Evolutionary conservation across 106 monocot species (phyloP).

Genomic region (Dendrobium huoshanense): DNA sequence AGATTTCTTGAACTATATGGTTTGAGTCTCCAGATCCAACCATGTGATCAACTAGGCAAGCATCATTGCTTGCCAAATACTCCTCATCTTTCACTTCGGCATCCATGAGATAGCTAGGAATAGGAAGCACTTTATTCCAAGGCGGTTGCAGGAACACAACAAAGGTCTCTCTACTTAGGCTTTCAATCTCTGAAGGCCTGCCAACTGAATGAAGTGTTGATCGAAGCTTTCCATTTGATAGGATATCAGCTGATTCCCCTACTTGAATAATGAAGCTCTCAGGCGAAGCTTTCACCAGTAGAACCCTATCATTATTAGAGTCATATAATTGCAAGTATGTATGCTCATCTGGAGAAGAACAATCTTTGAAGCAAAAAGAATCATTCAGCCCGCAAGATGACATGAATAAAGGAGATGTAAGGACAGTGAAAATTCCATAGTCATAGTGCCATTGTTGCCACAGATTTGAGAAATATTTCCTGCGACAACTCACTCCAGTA

Average conservation of each 20-base stretch:
- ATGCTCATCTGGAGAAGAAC: slow-evolving; percentile 26
- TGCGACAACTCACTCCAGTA: slow-evolving; percentile 7
- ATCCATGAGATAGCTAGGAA: slow-evolving; percentile 16
- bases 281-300: slow-evolving; percentile 48
- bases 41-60: neutral
- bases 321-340: slow-evolving; percentile 76
- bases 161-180: slow-evolving; percentile 77
- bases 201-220: slow-evolving; percentile 80
- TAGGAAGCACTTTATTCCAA: slow-evolving; percentile 54
- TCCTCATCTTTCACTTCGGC: slow-evolving; percentile 11
- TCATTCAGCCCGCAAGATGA: slow-evolving; percentile 15
- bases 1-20: slow-evolving; percentile 34
- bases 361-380: slow-evolving; percentile 21
- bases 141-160: slow-evolving; percentile 92
- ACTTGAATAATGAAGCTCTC: slow-evolving; percentile 85
- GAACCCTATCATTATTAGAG: slow-evolving; percentile 31
- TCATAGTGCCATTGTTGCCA: slow-evolving; percentile 99
- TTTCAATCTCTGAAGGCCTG: slow-evolving; percentile 35
- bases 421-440: slow-evolving; percentile 89
- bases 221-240: slow-evolving; percentile 63
- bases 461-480: slow-evolving; percentile 27
- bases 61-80: slow-evolving; percentile 1
- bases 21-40: slow-evolving; percentile 7
- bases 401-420: slow-evolving; percentile 78
- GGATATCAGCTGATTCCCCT: slow-evolving; percentile 80